These are phyloP conservation scores for Barnettozyma californica DNA, from an alignment of 805 yeast species.

Conservation along the genomic window DNA sequence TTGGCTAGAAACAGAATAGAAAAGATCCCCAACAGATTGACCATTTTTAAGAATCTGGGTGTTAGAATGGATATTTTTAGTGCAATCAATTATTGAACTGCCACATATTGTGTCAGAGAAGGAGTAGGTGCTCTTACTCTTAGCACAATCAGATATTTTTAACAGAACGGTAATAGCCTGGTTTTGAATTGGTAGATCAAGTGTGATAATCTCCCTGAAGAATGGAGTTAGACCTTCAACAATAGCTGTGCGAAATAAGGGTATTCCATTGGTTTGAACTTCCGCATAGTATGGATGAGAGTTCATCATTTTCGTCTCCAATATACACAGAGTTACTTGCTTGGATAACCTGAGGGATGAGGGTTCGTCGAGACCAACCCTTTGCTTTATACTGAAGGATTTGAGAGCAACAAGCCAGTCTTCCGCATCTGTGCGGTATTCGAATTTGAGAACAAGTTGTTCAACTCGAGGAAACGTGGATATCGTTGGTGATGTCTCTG, in stretches of 20 bases:
- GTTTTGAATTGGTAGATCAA: constrained; percentile 51
- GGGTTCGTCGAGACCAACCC: constrained; percentile 27
- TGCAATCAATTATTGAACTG: constrained; percentile 7
- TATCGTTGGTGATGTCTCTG: constrained; percentile 2
- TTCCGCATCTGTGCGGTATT: constrained; percentile 63
- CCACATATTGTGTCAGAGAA: constrained; percentile 33
- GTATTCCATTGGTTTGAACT: constrained; percentile 61
- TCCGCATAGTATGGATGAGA: constrained; percentile 51
- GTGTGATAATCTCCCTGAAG: constrained; percentile 74
- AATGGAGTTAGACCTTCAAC: constrained; percentile 50
- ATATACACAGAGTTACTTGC: constrained; percentile 47
- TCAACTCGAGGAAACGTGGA: constrained; percentile 8
- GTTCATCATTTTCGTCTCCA: constrained; percentile 45
- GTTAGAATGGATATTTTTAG: constrained; percentile 20
- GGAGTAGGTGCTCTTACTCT: constrained; percentile 9
- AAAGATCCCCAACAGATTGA: constrained; percentile 51
- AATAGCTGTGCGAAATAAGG: constrained; percentile 74
- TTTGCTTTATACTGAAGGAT: constrained; percentile 59
- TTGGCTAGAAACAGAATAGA: constrained; percentile 43
- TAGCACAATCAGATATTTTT: constrained; percentile 26
- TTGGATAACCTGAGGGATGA: constrained; percentile 46
- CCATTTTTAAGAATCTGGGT: constrained; percentile 38
- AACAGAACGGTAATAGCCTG: constrained; percentile 46
- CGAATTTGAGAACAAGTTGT: constrained; percentile 54
- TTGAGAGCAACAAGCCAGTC: constrained; percentile 71